Conservation (phyloP, 2,329 filamentous ascomycete species). For the Chrysoporthe puriensis region DNA sequence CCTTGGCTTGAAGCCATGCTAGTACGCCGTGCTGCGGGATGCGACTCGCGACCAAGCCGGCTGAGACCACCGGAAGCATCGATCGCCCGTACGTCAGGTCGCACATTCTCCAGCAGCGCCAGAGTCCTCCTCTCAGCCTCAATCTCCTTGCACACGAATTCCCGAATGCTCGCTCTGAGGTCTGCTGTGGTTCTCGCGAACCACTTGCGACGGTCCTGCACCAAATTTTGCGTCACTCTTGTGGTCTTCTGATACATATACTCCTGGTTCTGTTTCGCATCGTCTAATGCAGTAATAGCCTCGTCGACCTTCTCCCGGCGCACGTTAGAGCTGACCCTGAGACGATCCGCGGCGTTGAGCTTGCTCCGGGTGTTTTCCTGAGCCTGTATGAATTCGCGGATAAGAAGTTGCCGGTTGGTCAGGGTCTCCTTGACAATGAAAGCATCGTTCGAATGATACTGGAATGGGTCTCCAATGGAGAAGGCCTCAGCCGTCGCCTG, state of each 20-base stretch:
- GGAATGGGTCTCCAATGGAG: constrained; percentile 88
- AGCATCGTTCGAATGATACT: constrained; percentile 92
- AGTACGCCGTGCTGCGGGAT: constrained; percentile 73
- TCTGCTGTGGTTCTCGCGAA: constrained; percentile 86
- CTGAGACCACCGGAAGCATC: constrained; percentile 89
- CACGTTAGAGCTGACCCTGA: constrained; percentile 85
- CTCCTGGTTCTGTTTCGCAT: constrained; percentile 80
- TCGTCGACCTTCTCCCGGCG: constrained; percentile 96
- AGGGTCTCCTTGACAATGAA: constrained; percentile 98
- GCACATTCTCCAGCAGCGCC: constrained; percentile 88
- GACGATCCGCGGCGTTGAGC: constrained; percentile 81
- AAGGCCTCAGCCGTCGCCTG: constrained; percentile 97
- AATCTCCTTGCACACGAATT: constrained; percentile 93
- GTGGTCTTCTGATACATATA: constrained; percentile 85
- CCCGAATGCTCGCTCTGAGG: constrained; percentile 79
- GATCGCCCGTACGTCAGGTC: constrained; percentile 90
- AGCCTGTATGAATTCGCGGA: constrained; percentile 89
- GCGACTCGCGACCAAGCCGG: constrained; percentile 84
- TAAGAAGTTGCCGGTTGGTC: constrained; percentile 94
- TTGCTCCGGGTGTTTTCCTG: constrained; percentile 84
- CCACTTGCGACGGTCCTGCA: constrained; percentile 89
- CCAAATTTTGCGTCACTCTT: constrained; percentile 84
- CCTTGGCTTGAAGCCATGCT: constrained; percentile 88
- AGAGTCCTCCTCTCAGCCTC: constrained; percentile 92
- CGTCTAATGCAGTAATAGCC: constrained; percentile 87